Base-by-base conservation (phyloP, 257 asterid species). In the Lantana camara region DNA sequence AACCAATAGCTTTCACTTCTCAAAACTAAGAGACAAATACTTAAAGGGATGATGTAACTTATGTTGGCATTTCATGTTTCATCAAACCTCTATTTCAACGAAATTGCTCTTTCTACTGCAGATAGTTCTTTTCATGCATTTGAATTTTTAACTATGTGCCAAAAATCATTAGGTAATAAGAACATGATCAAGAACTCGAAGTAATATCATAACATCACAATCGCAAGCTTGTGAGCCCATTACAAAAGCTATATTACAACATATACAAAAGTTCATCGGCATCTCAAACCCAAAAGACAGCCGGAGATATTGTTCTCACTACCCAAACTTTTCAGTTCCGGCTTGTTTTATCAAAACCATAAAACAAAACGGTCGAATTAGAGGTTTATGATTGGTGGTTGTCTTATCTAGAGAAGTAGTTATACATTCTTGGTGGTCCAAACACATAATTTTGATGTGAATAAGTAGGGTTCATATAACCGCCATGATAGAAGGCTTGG, bases 391-490 rank as follows among this genome's bases (percentile, higher is more conserved):
- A n/a, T n/a, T 27, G 67, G 54, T 41, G 69, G 53, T 40, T 19
- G 57, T 57, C 61, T n/a, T 30, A 34, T 30, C 69, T 72, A 17
- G 80, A 71, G 65, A 48, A 57, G 41, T 11, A 59, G 12, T 49
- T 50, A 61, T 5, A 16, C 50, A 64, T 37, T 20, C 49, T 50
- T 37, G 69, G 46, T 37, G 69, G 46, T 46, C 60, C 66, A 64
- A 21, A 1, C 45, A n/a, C 74, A 77, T 55, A 3, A 51, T 38
- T 55, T n/a, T 50, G 48, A 57, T 65, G 64, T 48, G 68, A 60
- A 66, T 58, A 65, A 64, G 61, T 5, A 16, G 63, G 72, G 66
- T 54, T 34, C 15, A 15, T 12, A 38, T 42, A 37, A 57, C 59
- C 21, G 40, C 73, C 68, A 35, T 17, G 77, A 34, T 14, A 53